phyloP scores from a whole-genome alignment of 2,329 filamentous ascomycete genomes.

The Volutella citrinella region DNA sequence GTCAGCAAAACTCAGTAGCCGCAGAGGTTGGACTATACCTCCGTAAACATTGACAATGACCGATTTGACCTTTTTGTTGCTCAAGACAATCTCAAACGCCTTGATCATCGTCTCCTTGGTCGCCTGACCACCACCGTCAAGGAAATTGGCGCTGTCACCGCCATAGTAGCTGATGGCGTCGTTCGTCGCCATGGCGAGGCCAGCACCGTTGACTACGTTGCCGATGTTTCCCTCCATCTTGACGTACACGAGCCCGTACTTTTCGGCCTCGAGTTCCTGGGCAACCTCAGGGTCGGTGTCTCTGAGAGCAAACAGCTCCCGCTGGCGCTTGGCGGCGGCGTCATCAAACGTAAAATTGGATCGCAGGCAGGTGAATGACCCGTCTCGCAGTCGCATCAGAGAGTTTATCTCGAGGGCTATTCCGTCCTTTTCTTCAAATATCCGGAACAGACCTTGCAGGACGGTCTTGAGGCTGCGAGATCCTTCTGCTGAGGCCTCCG shows the following conservation, averaged over 20 bases:
- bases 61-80: slow-evolving; percentile 68
- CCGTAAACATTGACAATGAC: slow-evolving; percentile 56
- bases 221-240: slow-evolving; percentile 63
- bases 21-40: slow-evolving; percentile 13
- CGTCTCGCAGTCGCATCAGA: slow-evolving; percentile 26
- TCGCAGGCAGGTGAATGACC: slow-evolving; percentile 27
- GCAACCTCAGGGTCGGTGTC: slow-evolving; percentile 30
- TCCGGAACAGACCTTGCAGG: slow-evolving; percentile 19
- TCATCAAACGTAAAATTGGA: slow-evolving; percentile 46
- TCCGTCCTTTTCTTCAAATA: slow-evolving; percentile 45
- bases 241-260: slow-evolving; percentile 75
- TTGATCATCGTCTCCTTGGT: slow-evolving; percentile 76
- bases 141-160: slow-evolving; percentile 73
- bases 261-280: slow-evolving; percentile 36
- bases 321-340: slow-evolving; percentile 38
- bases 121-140: slow-evolving; percentile 85
- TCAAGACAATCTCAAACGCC: slow-evolving; percentile 70
- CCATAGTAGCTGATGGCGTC: slow-evolving; percentile 69
- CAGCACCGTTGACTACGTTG: slow-evolving; percentile 82
- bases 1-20: background rate
- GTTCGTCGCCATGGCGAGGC: slow-evolving; percentile 85
- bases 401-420: slow-evolving; percentile 43
- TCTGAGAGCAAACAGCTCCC: slow-evolving; percentile 34
- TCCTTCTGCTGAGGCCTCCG: slow-evolving; percentile 4
- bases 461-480: slow-evolving; percentile 16